Percentiles rank a stretch among this genome's conserved stretches.
These are phyloP conservation scores for Diaporthe batatas DNA, from an alignment of 2,329 filamentous ascomycete species.

Conservation along the genomic window DNA sequence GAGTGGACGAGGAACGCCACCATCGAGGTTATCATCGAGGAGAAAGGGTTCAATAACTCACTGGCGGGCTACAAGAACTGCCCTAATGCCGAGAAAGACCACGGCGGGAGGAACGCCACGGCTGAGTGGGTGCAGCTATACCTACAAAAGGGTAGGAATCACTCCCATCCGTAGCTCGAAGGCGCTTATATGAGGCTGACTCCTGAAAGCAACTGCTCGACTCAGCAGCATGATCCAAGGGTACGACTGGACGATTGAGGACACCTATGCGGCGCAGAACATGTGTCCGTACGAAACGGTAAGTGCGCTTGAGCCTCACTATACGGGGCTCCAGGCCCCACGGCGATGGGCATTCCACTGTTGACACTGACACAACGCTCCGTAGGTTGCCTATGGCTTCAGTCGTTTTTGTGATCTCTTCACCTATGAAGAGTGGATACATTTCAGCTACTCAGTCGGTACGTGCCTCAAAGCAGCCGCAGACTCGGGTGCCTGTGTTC, in stretches of 20 bases:
- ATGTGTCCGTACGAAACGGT: constrained; percentile 83
- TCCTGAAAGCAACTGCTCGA: constrained; percentile 65
- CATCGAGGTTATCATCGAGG: constrained; percentile 79
- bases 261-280: constrained; percentile 77
- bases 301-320: constrained; percentile 24
- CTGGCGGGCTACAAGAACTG: constrained; percentile 77
- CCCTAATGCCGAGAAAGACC: constrained; percentile 68
- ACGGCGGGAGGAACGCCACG: constrained; percentile 66
- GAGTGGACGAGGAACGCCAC: constrained; percentile 80
- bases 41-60: constrained; percentile 75
- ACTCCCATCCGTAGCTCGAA: constrained; percentile 10
- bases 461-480: not conserved
- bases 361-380: constrained; percentile 32
- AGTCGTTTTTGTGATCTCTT: constrained; percentile 81
- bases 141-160: constrained; percentile 66
- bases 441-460: constrained; percentile 77
- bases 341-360: not conserved
- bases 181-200: constrained; percentile 1
- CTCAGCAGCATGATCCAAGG: constrained; percentile 67
- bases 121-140: constrained; percentile 74
- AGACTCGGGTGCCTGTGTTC: too few relatives aligned
- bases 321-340: not conserved
- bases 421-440: constrained; percentile 80
- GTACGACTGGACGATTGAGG: constrained; percentile 73
- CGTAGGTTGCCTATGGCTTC: constrained; percentile 76